Evolutionary conservation across 345 rosid species (phyloP).

Genomic region (Carallia pectinifolia): DNA sequence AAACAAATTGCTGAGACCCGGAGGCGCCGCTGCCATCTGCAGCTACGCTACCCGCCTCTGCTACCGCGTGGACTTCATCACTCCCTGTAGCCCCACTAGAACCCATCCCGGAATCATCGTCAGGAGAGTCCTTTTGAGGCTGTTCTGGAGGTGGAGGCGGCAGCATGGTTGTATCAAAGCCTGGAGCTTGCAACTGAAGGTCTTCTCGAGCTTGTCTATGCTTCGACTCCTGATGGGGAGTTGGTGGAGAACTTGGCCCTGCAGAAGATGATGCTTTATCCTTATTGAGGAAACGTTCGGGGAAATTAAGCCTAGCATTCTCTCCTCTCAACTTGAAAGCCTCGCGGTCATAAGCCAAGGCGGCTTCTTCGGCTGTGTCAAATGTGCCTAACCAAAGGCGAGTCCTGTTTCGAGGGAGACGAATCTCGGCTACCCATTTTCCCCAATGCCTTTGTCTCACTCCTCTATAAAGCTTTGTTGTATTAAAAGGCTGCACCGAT

Average conservation of each 20-base stretch:
- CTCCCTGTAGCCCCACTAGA: constrained; percentile 34
- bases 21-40: constrained; percentile 10
- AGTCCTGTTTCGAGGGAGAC: constrained; percentile 83
- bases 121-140: constrained; percentile 32
- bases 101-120: constrained; percentile 35
- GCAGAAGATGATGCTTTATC: constrained; percentile 34
- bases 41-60: constrained; percentile 27
- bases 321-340: constrained; percentile 84
- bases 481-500: constrained; percentile 58
- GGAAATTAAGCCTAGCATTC: constrained; percentile 85
- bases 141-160: constrained; percentile 15
- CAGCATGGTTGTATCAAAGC: constrained; percentile 10
- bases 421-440: constrained; percentile 98
- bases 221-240: constrained; percentile 2
- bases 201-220: constrained; percentile 24
- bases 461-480: constrained; percentile 86
- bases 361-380: constrained; percentile 94
- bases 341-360: constrained; percentile 88
- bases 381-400: constrained; percentile 96
- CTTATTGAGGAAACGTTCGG: constrained; percentile 68
- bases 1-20: constrained; percentile 42
- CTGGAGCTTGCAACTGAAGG: constrained; percentile 13
- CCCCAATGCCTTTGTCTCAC: constrained; percentile 98
- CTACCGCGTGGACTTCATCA: constrained; percentile 27
- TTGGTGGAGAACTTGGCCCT: constrained; percentile 28